phyloP scores from a whole-genome alignment of 352 stramenopile species.

The Phytophthora pisi region DNA sequence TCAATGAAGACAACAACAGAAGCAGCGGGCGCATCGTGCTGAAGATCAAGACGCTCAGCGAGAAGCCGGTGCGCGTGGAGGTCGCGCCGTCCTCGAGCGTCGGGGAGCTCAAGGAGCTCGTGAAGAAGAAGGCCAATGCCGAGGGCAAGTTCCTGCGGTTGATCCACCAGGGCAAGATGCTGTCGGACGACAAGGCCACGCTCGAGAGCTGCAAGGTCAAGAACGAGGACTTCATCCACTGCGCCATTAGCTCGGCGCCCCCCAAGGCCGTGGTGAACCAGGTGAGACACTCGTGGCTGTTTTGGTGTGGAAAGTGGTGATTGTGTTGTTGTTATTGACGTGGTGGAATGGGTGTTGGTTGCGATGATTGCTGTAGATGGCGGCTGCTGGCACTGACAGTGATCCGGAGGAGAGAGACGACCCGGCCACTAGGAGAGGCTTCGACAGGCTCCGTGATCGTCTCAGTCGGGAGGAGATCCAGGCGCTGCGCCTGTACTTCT shows the following conservation, averaged over 20 bases:
- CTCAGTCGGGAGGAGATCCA: conserved; percentile 89
- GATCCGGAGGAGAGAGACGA: conserved; percentile 71
- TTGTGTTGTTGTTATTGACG: neutral
- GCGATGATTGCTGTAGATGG: conserved; percentile 27
- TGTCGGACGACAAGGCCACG: conserved; percentile 82
- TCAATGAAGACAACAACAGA: conserved; percentile 51
- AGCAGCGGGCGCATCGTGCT: conserved; percentile 54
- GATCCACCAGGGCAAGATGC: conserved; percentile 90
- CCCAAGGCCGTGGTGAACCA: conserved; percentile 82
- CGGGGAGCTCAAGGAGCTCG: conserved; percentile 73
- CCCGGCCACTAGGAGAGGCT: conserved; percentile 59
- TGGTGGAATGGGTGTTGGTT: neutral
- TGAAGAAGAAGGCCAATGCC: conserved; percentile 77
- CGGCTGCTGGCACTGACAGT: conserved; percentile 31
- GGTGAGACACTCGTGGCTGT: conserved; percentile 32
- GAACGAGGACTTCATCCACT: conserved; percentile 87
- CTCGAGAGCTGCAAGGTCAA: conserved; percentile 81
- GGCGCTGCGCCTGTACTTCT: conserved; percentile 85
- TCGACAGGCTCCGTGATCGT: conserved; percentile 79
- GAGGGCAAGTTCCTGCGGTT: conserved; percentile 87
- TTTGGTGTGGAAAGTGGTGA: neutral
- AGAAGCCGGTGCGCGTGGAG: conserved; percentile 84
- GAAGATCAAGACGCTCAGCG: conserved; percentile 87
- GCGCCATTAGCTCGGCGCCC: conserved; percentile 79
- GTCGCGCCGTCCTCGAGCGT: conserved; percentile 65